Evolutionary conservation across 2,329 filamentous ascomycete species (phyloP).

Genomic region (Alternaria triticina): DNA sequence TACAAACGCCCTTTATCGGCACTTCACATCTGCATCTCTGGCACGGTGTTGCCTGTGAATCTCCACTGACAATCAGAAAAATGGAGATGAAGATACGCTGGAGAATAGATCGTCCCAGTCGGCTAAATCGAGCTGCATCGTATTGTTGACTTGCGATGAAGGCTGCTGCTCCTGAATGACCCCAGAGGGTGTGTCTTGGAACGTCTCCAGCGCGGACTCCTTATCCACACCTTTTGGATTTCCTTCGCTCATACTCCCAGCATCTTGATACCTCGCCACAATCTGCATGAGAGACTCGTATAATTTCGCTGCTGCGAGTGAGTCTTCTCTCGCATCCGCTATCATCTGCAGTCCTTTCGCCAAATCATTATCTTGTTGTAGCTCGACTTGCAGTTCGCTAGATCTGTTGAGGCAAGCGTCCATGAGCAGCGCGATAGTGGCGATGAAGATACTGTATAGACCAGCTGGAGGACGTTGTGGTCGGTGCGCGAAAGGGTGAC

Average conservation of each 20-base stretch:
- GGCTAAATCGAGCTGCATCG: neutral
- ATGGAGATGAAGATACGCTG: neutral
- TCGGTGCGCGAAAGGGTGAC: neutral
- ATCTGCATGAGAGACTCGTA: neutral
- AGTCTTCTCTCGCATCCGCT: neutral
- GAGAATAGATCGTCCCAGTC: neutral
- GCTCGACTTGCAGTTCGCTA: neutral
- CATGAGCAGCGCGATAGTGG: neutral
- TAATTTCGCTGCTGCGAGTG: neutral
- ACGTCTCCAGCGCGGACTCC: too few relatives aligned
- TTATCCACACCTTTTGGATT: neutral
- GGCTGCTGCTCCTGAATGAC: neutral
- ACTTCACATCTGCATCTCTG: too few relatives aligned
- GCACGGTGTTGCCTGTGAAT: too few relatives aligned
- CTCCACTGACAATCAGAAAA: neutral
- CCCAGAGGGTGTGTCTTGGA: too few relatives aligned
- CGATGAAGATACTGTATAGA: neutral
- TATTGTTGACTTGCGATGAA: neutral
- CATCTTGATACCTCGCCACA: neutral
- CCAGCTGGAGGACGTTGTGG: neutral
- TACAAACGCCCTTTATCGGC: too few relatives aligned
- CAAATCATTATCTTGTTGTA: neutral
- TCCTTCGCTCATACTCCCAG: neutral
- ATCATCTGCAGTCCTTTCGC: neutral
- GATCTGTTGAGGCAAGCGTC: neutral